A percentile compares a stretch with the other conserved stretches of the same genome.
phyloP scores from a whole-genome alignment of 164 flowering plant genomes.

The Brasenia schreberi region DNA sequence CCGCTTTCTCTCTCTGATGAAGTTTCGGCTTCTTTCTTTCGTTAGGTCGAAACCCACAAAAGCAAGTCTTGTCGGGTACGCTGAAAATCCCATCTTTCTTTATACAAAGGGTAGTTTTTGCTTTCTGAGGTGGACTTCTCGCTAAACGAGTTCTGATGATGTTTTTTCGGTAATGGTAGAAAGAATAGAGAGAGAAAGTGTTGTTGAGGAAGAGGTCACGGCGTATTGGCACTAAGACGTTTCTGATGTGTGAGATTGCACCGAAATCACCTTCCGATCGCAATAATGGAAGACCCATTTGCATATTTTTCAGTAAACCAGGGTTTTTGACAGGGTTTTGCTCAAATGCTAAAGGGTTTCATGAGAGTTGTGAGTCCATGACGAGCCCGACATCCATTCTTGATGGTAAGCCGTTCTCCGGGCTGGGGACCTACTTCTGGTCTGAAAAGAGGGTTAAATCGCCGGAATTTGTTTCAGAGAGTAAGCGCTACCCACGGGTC shows the following conservation, averaged over 20 bases:
- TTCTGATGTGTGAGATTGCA: conserved; percentile 30
- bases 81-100: not conserved
- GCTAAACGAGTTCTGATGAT: not conserved
- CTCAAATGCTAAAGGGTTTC: conserved; percentile 18
- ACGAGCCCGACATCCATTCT: conserved; percentile 82
- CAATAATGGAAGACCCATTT: conserved; percentile 16
- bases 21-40: not conserved
- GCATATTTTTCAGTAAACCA: conserved; percentile 44
- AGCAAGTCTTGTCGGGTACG: not conserved
- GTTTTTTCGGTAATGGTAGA: not conserved
- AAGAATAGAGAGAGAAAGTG: not conserved
- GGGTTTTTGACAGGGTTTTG: conserved; percentile 34
- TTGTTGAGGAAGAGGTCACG: conserved; percentile 68
- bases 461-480: not conserved
- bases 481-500: conserved; percentile 18
- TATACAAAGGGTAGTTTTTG: not conserved
- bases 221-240: conserved; percentile 42
- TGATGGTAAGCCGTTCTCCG: conserved; percentile 43
- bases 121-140: not conserved
- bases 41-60: not conserved
- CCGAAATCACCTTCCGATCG: conserved; percentile 20
- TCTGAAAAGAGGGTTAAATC: conserved; percentile 9
- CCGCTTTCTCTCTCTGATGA: not conserved
- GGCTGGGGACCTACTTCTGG: conserved; percentile 31
- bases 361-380: conserved; percentile 31